These are phyloP conservation scores for Aureobasidium sp. DNA, from an alignment of 2,329 filamentous ascomycete species.

Conservation along the genomic window DNA sequence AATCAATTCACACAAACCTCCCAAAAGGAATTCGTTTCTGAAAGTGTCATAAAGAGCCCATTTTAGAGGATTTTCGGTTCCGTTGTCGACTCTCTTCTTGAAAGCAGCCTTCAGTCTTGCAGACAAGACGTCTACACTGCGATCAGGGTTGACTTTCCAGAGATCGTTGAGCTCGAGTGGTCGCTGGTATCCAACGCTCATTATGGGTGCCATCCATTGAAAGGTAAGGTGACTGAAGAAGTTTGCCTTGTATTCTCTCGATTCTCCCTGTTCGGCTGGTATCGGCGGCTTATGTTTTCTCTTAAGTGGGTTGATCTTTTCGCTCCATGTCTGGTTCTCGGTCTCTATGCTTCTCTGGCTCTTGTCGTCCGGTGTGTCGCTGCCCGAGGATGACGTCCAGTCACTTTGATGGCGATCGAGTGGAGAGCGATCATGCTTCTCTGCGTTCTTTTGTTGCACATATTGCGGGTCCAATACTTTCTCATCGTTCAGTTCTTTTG, in stretches of 20 bases:
- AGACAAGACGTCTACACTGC: slow-evolving; percentile 65
- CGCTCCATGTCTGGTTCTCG: slow-evolving; percentile 55
- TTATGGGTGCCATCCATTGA: slow-evolving; percentile 84
- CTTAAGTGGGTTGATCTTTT: slow-evolving; percentile 44
- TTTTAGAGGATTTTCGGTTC: slow-evolving; percentile 66
- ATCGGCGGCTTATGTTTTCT: slow-evolving; percentile 48
- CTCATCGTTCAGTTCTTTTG: slow-evolving; percentile 30
- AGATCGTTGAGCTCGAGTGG: slow-evolving; percentile 78
- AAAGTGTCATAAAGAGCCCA: slow-evolving; percentile 84
- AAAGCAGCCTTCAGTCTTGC: slow-evolving; percentile 61
- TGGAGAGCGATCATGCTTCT: slow-evolving; percentile 16
- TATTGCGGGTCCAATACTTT: slow-evolving; percentile 28
- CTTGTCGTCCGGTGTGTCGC: slow-evolving; percentile 26
- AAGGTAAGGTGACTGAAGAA: slow-evolving; percentile 74
- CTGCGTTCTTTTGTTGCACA: slow-evolving; percentile 17
- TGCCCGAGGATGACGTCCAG: slow-evolving; percentile 29
- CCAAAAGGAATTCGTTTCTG: slow-evolving; percentile 75
- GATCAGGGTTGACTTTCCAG: slow-evolving; percentile 77
- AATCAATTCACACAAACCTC: slow-evolving; percentile 67
- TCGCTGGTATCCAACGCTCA: slow-evolving; percentile 80
- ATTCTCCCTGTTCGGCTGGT: slow-evolving; percentile 48
- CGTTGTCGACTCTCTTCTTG: slow-evolving; percentile 54
- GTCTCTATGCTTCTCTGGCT: slow-evolving; percentile 20
- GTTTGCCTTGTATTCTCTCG: slow-evolving; percentile 63
- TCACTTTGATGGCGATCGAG: slow-evolving; percentile 27